Base-by-base conservation (phyloP, 352 stramenopile genomes). In the Paralagenidium karlingii region DNA sequence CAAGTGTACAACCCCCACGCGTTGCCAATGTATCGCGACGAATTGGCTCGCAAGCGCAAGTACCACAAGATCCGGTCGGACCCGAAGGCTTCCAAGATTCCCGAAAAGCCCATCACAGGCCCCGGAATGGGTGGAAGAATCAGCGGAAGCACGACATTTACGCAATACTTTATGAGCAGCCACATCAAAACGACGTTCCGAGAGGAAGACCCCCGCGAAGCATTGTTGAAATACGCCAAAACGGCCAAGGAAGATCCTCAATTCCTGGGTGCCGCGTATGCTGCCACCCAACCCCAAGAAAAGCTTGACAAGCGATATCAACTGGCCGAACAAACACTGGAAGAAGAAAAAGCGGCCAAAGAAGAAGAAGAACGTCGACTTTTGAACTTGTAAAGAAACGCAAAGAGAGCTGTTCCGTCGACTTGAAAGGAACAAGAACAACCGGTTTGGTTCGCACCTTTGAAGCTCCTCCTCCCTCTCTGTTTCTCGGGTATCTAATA, bases 141-240 rank as follows among this genome's bases (percentile, higher is more conserved):
- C 40, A 81, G 71, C 24, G 75, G 75, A 37, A 79, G 58, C 41
- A 78, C 77, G n/a, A 81, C 68, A 16, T 84, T 91, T 45, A 91
- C 77, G 49, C 77, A 91, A 43, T 87, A 82, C 43, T 91, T 88
- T 24, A 91, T 91, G 77, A 83, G 68, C 46, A 82, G 60, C 47
- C 77, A 91, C 30, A 80, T 91, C 55, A 86, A 85, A 53, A 73
- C 57, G 16, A 85, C 71, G 21, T 87, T 91, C 53, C 74, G 78
- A 21, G 75, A 86, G 38, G 69, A 92, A 63, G 78, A 92, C 24
- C 78, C 78, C 20, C 73, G 78, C 8, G 70, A 83, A 38, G 78
- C 78, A n/a, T 86, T 92, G 31, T 45, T 92, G 24, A 84, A 89
- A 54, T 89, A 89, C 38, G 78, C 78, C 26, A 79, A 92, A 38